A percentile compares a stretch with the other conserved stretches of the same genome.
Conservation (phyloP, 2,329 filamentous ascomycete species). For the Claviceps africana region DNA sequence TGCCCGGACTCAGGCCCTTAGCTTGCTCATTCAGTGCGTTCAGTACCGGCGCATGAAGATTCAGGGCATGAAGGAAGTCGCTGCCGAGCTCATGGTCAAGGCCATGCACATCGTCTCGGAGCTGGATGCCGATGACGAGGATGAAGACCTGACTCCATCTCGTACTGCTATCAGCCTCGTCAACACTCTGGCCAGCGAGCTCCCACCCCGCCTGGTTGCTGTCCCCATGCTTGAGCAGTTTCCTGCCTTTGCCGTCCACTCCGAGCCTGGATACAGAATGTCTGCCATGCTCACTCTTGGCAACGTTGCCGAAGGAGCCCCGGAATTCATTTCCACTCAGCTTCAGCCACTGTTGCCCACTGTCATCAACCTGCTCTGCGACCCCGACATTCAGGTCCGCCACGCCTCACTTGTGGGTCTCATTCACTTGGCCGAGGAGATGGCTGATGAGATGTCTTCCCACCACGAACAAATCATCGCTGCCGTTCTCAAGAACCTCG, state of each 20-base stretch:
- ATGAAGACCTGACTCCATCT: constrained; percentile 69
- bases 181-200: constrained; percentile 73
- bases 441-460: constrained; percentile 76
- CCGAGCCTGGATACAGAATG: constrained; percentile 66
- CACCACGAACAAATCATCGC: constrained; percentile 78
- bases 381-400: constrained; percentile 71
- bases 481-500: constrained; percentile 75
- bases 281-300: constrained; percentile 85
- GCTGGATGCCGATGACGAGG: constrained; percentile 61
- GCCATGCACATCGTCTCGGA: constrained; percentile 82
- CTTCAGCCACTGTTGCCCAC: constrained; percentile 73
- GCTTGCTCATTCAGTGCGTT: constrained; percentile 85
- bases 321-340: constrained; percentile 93
- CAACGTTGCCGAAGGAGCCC: constrained; percentile 89
- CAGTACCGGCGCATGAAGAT: constrained; percentile 92
- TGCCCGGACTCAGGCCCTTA: constrained; percentile 74
- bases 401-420: constrained; percentile 78
- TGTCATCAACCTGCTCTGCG: constrained; percentile 69
- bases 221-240: constrained; percentile 83
- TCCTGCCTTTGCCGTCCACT: constrained; percentile 61
- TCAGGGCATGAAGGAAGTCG: constrained; percentile 72
- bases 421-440: constrained; percentile 81
- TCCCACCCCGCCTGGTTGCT: constrained; percentile 87
- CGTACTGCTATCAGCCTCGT: constrained; percentile 75
- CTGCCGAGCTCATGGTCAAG: constrained; percentile 74